phyloP scores from a whole-genome alignment of 208 protist species.

The Acanthamoeba quina region DNA sequence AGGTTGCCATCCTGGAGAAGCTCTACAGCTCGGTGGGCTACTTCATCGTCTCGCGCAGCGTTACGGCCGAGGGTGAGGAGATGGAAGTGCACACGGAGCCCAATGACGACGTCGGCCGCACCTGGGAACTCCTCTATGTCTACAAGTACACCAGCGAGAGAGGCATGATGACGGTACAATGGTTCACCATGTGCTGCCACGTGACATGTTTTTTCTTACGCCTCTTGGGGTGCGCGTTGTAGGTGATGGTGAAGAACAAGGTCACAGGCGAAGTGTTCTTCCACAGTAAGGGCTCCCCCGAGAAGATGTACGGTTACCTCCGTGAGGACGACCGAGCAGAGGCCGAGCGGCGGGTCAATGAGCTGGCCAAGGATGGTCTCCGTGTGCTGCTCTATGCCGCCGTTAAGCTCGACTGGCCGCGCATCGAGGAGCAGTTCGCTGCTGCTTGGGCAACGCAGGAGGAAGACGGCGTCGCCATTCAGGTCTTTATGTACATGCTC shows the following conservation, averaged over 20 bases:
- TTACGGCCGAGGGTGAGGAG: slow-evolving; percentile 70
- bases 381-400: slow-evolving; percentile 65
- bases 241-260: slow-evolving; percentile 71
- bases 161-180: slow-evolving; percentile 75
- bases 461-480: slow-evolving; percentile 67
- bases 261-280: slow-evolving; percentile 58
- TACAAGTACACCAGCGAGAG: slow-evolving; percentile 76
- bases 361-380: slow-evolving; percentile 63
- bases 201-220: not conserved
- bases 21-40: slow-evolving; percentile 61
- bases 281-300: slow-evolving; percentile 74
- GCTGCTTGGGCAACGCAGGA: slow-evolving; percentile 59
- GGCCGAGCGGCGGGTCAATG: slow-evolving; percentile 30
- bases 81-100: slow-evolving; percentile 59
- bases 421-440: slow-evolving; percentile 38
- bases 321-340: slow-evolving; percentile 44
- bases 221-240: not conserved
- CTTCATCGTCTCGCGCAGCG: slow-evolving; percentile 57
- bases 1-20: slow-evolving; percentile 69
- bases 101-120: slow-evolving; percentile 15
- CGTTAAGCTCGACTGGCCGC: slow-evolving; percentile 65
- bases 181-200: not conserved
- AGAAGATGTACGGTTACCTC: slow-evolving; percentile 63
- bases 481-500: slow-evolving; percentile 33
- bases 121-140: slow-evolving; percentile 65